These are phyloP conservation scores for Melampsora abietis-canadensis DNA, from an alignment of 1,284 basidiomycete genomes.

Conservation along the genomic window DNA sequence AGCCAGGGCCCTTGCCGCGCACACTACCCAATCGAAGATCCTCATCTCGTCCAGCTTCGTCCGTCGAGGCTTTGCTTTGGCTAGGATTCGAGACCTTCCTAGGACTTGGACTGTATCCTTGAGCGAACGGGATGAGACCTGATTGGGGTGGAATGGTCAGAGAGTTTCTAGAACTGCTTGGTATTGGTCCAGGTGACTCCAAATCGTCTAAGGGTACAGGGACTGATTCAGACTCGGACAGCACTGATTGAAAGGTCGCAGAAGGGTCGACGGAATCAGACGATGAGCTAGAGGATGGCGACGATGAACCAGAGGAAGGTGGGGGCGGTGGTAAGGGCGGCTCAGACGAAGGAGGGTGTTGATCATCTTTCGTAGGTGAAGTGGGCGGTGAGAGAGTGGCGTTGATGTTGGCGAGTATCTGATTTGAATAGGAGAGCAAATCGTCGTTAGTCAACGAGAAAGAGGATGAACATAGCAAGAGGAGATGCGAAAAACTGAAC, in stretches of 20 bases:
- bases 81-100: conserved; percentile 6
- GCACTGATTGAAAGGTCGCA: background rate
- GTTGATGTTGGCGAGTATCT: conserved; percentile 39
- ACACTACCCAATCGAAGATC: conserved; percentile 25
- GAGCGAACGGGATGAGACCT: conserved; percentile 36
- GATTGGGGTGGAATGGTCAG: background rate
- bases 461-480: background rate
- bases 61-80: background rate
- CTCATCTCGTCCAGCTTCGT: background rate
- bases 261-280: background rate
- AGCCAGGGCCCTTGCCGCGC: conserved; percentile 29
- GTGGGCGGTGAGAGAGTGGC: conserved; percentile 16
- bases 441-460: background rate
- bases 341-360: background rate
- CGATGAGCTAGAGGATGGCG: conserved; percentile 11
- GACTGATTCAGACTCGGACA: background rate
- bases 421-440: background rate
- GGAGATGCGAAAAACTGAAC: conserved; percentile 9
- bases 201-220: background rate
- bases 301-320: conserved; percentile 3
- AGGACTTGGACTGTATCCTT: conserved; percentile 31
- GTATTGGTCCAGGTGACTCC: conserved; percentile 2
- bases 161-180: conserved; percentile 7
- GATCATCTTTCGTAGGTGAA: background rate
- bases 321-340: conserved; percentile 17